Evolutionary conservation across 768 basidiomycete genomes (phyloP).

Genomic region (Mycena sanguinolenta): DNA sequence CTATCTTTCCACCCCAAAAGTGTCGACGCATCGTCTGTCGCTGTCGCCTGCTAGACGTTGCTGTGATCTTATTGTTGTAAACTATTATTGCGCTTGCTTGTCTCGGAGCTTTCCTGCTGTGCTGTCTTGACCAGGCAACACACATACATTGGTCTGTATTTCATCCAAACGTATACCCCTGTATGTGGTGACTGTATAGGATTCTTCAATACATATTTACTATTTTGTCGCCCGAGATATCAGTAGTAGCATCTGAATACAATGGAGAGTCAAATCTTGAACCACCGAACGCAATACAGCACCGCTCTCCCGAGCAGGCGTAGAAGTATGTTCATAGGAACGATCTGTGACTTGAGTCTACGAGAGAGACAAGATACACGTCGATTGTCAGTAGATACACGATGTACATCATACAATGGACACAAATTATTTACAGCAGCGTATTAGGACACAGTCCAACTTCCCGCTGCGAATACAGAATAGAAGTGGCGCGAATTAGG

Average conservation of each 20-base stretch:
- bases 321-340: no score
- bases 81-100: constrained; percentile 2
- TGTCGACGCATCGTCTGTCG: not conserved
- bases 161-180: constrained; percentile 9
- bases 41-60: constrained; percentile 13
- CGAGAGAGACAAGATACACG: no score
- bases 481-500: constrained; percentile 4
- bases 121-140: not conserved
- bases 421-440: not conserved
- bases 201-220: not conserved
- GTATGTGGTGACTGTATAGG: not conserved
- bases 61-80: constrained; percentile 9
- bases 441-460: not conserved
- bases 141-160: not conserved
- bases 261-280: no score
- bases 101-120: not conserved
- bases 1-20: constrained; percentile 9
- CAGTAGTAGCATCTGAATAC: no score
- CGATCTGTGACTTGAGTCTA: not conserved
- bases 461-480: not conserved
- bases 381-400: not conserved
- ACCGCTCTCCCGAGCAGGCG: no score
- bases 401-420: not conserved
- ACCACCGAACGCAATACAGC: no score
- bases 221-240: not conserved